Percentiles rank a stretch among this genome's conserved stretches.
Evolutionary conservation across 495 filamentous ascomycete genomes (phyloP).

Genomic region (Corynascus novoguineensis): DNA sequence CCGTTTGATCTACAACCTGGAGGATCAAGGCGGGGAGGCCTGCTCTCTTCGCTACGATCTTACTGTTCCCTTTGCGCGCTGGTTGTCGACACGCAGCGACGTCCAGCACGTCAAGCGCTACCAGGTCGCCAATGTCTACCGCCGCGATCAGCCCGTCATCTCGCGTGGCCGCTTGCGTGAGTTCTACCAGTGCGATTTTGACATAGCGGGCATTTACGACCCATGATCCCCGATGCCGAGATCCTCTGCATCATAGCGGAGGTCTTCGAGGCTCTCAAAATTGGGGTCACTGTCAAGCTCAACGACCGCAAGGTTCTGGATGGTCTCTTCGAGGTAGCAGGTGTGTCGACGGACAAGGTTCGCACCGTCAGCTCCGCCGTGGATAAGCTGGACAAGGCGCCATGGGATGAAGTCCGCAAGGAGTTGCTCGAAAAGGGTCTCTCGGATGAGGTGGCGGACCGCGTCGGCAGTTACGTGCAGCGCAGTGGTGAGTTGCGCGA

Average conservation of each 20-base stretch:
- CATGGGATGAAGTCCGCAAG: constrained; percentile 80
- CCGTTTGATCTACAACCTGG: constrained; percentile 70
- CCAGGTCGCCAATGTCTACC: constrained; percentile 78
- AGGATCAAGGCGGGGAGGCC: constrained; percentile 82
- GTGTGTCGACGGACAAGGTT: constrained; percentile 78
- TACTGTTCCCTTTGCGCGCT: constrained; percentile 84
- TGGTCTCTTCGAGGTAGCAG: constrained; percentile 81
- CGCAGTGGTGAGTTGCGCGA: constrained; percentile 61
- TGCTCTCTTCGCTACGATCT: constrained; percentile 79
- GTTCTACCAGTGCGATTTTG: constrained; percentile 96
- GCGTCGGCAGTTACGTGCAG: constrained; percentile 75
- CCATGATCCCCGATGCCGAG: constrained; percentile 91
- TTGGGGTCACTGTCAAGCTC: constrained; percentile 73
- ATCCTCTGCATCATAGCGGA: constrained; percentile 73
- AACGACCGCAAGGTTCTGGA: constrained; percentile 93
- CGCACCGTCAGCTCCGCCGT: constrained; percentile 80
- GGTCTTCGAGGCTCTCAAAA: constrained; percentile 68
- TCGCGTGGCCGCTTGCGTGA: constrained; percentile 74
- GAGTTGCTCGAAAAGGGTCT: constrained; percentile 92
- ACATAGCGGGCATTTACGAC: constrained; percentile 84
- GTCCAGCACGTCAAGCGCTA: constrained; percentile 77
- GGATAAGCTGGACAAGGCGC: constrained; percentile 88
- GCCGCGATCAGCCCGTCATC: constrained; percentile 42
- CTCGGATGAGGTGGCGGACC: constrained; percentile 63
- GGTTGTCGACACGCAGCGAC: constrained; percentile 74